Percentiles rank a stretch among this genome's conserved stretches.
phyloP scores from a whole-genome alignment of 169 alveolate genomes.

The Plasmodium yoelii region DNA sequence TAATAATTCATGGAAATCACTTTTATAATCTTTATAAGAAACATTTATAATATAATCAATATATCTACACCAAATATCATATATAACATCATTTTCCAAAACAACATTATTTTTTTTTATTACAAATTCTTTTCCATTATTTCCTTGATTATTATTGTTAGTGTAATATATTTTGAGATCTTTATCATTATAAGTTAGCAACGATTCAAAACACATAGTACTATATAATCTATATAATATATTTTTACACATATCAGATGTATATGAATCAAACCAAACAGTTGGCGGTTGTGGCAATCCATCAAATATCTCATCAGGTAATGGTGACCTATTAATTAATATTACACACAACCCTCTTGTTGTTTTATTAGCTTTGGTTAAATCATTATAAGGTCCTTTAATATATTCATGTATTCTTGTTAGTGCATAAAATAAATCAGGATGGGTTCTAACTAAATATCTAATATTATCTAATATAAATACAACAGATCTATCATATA shows the following conservation, averaged over 20 bases:
- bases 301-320: conserved; percentile 76
- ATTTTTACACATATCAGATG: conserved; percentile 75
- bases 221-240: conserved; percentile 48
- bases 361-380: conserved; percentile 62
- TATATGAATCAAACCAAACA: conserved; percentile 75
- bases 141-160: conserved; percentile 19
- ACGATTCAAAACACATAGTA: conserved; percentile 71
- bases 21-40: conserved; percentile 72
- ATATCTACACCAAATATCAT: conserved; percentile 76
- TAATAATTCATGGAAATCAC: conserved; percentile 71
- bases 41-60: conserved; percentile 73
- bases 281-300: conserved; percentile 77
- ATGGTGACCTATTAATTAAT: conserved; percentile 72
- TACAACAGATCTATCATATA: conserved; percentile 75
- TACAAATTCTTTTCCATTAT: conserved; percentile 24
- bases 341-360: conserved; percentile 71
- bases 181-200: conserved; percentile 64
- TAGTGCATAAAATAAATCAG: conserved; percentile 74
- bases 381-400: conserved; percentile 73
- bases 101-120: conserved; percentile 54
- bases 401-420: conserved; percentile 77
- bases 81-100: conserved; percentile 68
- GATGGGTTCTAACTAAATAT: conserved; percentile 72
- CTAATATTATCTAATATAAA: conserved; percentile 67
- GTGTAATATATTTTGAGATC: conserved; percentile 46